Base-by-base conservation (phyloP, 108 stramenopile genomes). In the Cyclotella cryptica region DNA sequence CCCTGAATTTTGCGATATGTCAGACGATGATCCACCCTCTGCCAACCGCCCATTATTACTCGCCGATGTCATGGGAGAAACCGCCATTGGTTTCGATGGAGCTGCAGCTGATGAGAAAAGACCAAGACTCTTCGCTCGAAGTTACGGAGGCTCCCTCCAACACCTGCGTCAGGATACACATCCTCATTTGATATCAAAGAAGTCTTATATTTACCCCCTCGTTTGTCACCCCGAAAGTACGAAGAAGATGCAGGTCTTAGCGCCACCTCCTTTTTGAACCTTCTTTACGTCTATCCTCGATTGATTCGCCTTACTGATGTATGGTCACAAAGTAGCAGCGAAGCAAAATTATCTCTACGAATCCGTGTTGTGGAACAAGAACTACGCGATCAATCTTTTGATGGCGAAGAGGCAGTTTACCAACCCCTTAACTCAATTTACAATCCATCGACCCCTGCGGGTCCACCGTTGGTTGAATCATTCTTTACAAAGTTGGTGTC, bases 261-360 rank as follows among this genome's bases (percentile, higher is more conserved):
- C 24, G 78, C 71, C 45, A 80, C 84, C 63, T 88, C 75, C 0
- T 43, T 89, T 41, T 39, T 90, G 29, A 96, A 96, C 74, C 49
- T 93, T 45, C 69, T 96, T 70, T 96, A 87, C 58, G 64, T 96
- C 3, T 96, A 96, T 71, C 94, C 94, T 19, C 74, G 88, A 11
- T 76, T 83, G 66, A 81, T 85, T 71, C 77, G 72, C 17, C 35
- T 57, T n/a, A 39, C 40, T 15, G 54, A 43, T 39, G 51, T 54
- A 30, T 14, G 19, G 28, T 17, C 57, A 47, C 46, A 28, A n/a
- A 26, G 44, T 24, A 69, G 41, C 1, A 68, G 53, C 28, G 66
- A 64, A 67, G 17, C 46, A 44, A 64, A 39, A 6, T 53, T 86
- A 52, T 81, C 90, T 27, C 47, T 92, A 17, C 83, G 89, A 12